These are phyloP conservation scores for Gossypium anomalum DNA, from an alignment of 345 rosid species.

Conservation along the genomic window DNA sequence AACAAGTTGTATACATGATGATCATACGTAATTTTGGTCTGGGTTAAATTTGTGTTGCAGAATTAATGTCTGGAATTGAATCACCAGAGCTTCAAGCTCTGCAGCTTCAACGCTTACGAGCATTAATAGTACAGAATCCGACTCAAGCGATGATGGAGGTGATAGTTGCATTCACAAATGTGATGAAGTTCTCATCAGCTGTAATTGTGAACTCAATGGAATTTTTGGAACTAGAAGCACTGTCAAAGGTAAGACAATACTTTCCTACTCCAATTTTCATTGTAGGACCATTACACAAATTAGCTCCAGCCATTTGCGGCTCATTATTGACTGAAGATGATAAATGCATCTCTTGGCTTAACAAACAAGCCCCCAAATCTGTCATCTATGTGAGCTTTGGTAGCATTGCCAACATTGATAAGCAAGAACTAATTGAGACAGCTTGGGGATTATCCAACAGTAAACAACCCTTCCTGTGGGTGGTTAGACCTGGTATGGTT, in stretches of 20 bases:
- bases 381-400: too few relatives aligned
- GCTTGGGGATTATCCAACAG: too few relatives aligned
- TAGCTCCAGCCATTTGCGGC: too few relatives aligned
- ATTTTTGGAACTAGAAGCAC: slow-evolving; percentile 25
- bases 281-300: slow-evolving; percentile 28
- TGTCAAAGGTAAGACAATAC: slow-evolving; percentile 16
- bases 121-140: neutral
- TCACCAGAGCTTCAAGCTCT: neutral
- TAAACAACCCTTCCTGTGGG: too few relatives aligned
- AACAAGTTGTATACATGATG: neutral
- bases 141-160: neutral
- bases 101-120: neutral
- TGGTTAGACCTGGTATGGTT: too few relatives aligned
- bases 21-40: neutral
- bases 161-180: neutral
- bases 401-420: too few relatives aligned
- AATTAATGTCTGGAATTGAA: neutral
- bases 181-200: slow-evolving; percentile 11
- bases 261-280: slow-evolving; percentile 24
- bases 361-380: too few relatives aligned
- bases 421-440: too few relatives aligned
- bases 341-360: too few relatives aligned
- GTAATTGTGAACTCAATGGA: neutral
- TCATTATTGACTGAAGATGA: too few relatives aligned
- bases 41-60: neutral